These are phyloP conservation scores for Beta corolliflora DNA, from an alignment of 179 eudicot genomes.

Conservation along the genomic window DNA sequence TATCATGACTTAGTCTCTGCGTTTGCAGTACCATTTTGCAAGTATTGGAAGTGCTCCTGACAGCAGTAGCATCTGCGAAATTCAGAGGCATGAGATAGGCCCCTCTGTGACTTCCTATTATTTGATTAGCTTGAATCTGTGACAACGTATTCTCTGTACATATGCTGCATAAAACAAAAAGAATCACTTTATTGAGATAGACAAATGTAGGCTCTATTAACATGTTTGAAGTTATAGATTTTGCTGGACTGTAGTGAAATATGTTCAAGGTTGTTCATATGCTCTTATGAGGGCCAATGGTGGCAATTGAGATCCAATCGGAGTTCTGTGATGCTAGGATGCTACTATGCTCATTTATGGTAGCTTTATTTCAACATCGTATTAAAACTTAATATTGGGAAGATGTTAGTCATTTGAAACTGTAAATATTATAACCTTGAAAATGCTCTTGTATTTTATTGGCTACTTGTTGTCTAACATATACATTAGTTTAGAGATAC, in stretches of 20 bases:
- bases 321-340: neutral
- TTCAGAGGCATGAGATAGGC: slow-evolving; percentile 67
- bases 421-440: too few species aligned
- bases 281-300: neutral
- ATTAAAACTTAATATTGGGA: too few species aligned
- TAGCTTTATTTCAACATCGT: neutral
- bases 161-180: too few species aligned
- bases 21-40: slow-evolving; percentile 85
- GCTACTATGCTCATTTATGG: neutral
- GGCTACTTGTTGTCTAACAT: neutral
- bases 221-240: too few species aligned
- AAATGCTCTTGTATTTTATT: neutral
- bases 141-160: too few species aligned
- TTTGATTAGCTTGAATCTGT: too few species aligned
- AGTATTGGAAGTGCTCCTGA: slow-evolving; percentile 94
- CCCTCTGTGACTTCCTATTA: too few species aligned
- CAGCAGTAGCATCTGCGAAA: slow-evolving; percentile 89
- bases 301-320: neutral
- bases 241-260: neutral
- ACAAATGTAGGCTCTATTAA: too few species aligned
- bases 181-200: too few species aligned
- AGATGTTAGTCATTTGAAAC: too few species aligned
- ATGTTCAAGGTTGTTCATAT: too few species aligned
- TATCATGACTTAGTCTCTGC: slow-evolving; percentile 25
- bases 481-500: neutral